Evolutionary conservation across 257 asterid species (phyloP).

Genomic region (Jasminum sambac): DNA sequence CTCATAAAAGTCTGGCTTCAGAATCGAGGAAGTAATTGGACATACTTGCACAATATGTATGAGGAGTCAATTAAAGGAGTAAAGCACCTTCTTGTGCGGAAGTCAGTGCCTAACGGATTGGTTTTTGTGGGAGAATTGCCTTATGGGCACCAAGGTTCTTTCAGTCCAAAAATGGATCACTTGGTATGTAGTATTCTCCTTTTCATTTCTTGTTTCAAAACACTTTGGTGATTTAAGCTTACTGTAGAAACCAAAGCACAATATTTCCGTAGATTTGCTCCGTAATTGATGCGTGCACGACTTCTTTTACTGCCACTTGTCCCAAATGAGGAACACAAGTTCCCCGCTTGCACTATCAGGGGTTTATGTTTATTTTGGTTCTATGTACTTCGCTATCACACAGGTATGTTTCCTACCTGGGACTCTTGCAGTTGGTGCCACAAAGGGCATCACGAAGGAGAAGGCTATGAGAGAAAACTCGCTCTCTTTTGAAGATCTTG

Average conservation of each 20-base stretch:
- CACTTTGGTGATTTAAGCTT: not conserved
- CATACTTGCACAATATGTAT: conserved; percentile 81
- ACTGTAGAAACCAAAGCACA: not conserved
- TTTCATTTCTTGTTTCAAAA: conserved; percentile 21
- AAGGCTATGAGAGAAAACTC: conserved; percentile 72
- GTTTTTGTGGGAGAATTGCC: conserved; percentile 95
- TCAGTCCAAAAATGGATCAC: conserved; percentile 99
- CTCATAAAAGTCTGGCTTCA: conserved; percentile 95
- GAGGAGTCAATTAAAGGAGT: conserved; percentile 85
- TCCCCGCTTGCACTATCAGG: not conserved
- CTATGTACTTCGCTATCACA: conserved; percentile 4
- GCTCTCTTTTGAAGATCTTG: conserved; percentile 83
- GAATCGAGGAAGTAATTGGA: conserved; percentile 56
- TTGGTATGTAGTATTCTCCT: conserved; percentile 51
- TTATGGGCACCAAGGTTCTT: conserved; percentile 59
- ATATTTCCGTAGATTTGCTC: not conserved
- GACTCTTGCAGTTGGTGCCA: conserved; percentile 95
- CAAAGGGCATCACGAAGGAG: conserved; percentile 72
- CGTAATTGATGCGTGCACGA: not conserved
- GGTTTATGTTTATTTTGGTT: conserved; percentile 8
- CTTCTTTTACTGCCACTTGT: not conserved
- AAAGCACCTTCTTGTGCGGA: conserved; percentile 76
- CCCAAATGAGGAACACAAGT: not conserved
- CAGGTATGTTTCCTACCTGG: conserved; percentile 98
- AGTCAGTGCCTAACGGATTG: conserved; percentile 81